phyloP scores from a whole-genome alignment of 306 rosid genomes.

The Quercus rubra region DNA sequence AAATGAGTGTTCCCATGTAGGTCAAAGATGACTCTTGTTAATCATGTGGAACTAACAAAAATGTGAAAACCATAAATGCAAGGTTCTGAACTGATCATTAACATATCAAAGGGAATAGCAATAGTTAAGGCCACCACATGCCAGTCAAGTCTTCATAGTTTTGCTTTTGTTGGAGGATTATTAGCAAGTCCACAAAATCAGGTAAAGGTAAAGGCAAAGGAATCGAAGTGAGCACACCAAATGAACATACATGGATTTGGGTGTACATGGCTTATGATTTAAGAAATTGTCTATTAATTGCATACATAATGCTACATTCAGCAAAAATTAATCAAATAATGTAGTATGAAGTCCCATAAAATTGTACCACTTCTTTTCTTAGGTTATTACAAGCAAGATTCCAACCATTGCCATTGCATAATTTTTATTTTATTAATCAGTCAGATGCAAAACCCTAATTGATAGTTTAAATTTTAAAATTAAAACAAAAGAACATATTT shows the following conservation, averaged over 20 bases:
- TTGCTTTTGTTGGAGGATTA: background rate
- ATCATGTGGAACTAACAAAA: background rate
- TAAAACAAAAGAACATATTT: too few species aligned
- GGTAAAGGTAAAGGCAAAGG: background rate
- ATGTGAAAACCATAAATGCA: background rate
- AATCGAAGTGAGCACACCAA: slow-evolving; percentile 1
- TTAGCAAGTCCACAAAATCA: slow-evolving; percentile 8
- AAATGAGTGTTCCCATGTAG: too few species aligned
- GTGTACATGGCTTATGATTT: background rate
- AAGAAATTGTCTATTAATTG: background rate
- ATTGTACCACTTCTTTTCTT: too few species aligned
- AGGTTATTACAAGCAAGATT: too few species aligned
- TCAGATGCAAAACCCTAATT: too few species aligned
- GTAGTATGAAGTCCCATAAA: background rate
- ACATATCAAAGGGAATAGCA: background rate
- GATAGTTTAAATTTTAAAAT: too few species aligned
- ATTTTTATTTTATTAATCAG: too few species aligned
- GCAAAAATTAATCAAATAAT: background rate
- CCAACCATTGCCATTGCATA: too few species aligned
- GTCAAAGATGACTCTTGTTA: too few species aligned
- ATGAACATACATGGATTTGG: slow-evolving; percentile 11
- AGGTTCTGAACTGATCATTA: slow-evolving; percentile 3
- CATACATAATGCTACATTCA: background rate
- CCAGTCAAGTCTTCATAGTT: background rate
- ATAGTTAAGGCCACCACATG: background rate